Conservation (phyloP, 345 rosid genomes). For the Salix arbutifolia region DNA sequence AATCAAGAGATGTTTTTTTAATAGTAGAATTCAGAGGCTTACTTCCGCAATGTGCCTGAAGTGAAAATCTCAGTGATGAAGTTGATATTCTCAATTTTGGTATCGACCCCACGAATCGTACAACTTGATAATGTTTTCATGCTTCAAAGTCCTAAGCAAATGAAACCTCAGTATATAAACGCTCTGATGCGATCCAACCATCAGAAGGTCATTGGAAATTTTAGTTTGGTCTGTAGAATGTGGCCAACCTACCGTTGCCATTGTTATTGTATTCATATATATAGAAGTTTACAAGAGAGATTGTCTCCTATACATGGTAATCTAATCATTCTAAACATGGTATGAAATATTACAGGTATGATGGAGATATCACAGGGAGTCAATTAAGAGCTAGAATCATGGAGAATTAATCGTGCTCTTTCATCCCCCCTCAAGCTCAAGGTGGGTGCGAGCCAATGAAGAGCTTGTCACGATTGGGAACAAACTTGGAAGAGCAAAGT, state of each 20-base stretch:
- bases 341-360: too few species aligned
- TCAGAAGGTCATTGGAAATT: too few species aligned
- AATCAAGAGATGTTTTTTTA: not conserved
- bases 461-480: not conserved
- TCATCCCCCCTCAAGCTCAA: not conserved
- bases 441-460: not conserved
- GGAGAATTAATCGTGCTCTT: not conserved
- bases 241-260: too few species aligned
- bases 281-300: too few species aligned
- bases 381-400: too few species aligned
- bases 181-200: too few species aligned
- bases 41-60: constrained; percentile 35
- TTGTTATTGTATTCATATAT: too few species aligned
- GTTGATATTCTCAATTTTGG: constrained; percentile 29
- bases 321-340: too few species aligned
- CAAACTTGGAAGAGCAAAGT: not conserved
- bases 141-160: constrained; percentile 28
- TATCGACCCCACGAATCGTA: constrained; percentile 33
- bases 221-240: too few species aligned
- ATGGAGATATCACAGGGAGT: too few species aligned
- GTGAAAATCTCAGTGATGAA: constrained; percentile 37
- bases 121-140: constrained; percentile 26
- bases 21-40: constrained; percentile 6
- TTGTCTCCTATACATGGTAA: too few species aligned
- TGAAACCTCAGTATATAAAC: constrained; percentile 23